Evolutionary conservation across 2,329 filamentous ascomycete genomes (phyloP), one percentile per base, ranked within the genome.

Genomic region (Botrytis galanthina): DNA sequence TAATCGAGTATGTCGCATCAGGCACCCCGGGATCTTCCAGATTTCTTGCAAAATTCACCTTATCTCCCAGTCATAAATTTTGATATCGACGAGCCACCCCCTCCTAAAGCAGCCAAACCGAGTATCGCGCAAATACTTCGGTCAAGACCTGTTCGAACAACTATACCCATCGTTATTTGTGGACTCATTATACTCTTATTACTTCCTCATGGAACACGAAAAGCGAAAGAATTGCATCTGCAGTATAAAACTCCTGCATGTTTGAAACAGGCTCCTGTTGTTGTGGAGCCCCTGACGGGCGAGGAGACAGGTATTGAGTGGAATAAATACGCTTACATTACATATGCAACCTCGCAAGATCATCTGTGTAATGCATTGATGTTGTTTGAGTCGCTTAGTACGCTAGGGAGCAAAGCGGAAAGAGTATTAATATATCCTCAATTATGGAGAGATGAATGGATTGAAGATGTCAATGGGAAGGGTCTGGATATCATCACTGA

Each of bases 291-390:
- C 7, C 62, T 62, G n/a, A 71, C 73, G 14, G 75, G 70, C 35
- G n/a, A 57, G 8, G 69, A 59, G 22, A 59, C 51, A 4, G 75
- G 80, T 10, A 75, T 83, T 39, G 79, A 86, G 77, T 86, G 84
- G 84, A 82, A 81, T 2, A 80, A 78, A 66, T 86, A 83, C 70
- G 86, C 86, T 0, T 87, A 87, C 74, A 82, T 83, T 1, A 84
- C 86, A 76, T 87, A 87, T 78, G 85, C 83, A 51, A 87, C 86
- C 0, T 80, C 83, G n/a, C 80, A 81, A 48, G 82, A 82, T 0
- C 85, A 86, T 73, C 80, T 87, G 3, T 87, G 86, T 76, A 87
- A 86, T 77, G 84, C 85, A 0, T 80, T 87, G 62, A 86, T 87
- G 85, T 80, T 86, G 3, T 86, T 87, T 70, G 85, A 86, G 74